Evolutionary conservation across 805 yeast species (phyloP).

Genomic region (Starmerella stigmatis): DNA sequence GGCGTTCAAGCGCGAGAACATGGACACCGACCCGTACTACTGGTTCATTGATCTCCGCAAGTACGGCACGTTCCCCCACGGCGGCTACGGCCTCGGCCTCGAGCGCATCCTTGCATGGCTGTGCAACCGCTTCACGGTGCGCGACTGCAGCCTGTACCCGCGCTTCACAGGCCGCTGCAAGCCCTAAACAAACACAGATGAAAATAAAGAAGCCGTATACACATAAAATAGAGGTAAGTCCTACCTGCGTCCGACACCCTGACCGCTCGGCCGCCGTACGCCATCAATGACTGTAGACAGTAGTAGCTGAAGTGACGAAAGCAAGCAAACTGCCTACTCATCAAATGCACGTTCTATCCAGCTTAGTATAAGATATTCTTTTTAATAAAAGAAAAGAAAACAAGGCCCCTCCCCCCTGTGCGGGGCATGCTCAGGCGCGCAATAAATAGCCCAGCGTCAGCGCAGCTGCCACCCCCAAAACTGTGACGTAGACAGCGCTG

Average conservation of each 20-base stretch:
- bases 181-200: no score
- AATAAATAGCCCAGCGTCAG: conserved; percentile 4
- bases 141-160: conserved; percentile 96
- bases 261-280: no score
- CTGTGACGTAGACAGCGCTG: not conserved
- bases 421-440: no score
- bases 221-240: no score
- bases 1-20: conserved; percentile 88
- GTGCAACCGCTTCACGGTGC: conserved; percentile 93
- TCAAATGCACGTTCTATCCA: no score
- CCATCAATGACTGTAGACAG: no score
- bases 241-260: no score
- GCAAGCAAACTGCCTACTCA: no score
- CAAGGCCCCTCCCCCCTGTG: no score
- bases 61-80: conserved; percentile 97
- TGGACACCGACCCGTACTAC: conserved; percentile 74
- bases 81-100: conserved; percentile 98
- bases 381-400: no score
- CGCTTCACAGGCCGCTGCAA: conserved; percentile 96
- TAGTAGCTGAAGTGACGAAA: no score
- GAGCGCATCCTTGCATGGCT: conserved; percentile 98
- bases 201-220: not conserved
- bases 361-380: no score
- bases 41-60: conserved; percentile 94
- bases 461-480: conserved; percentile 6